These are phyloP conservation scores for Pseudoturritis turrita DNA, from an alignment of 345 rosid genomes.

Conservation along the genomic window DNA sequence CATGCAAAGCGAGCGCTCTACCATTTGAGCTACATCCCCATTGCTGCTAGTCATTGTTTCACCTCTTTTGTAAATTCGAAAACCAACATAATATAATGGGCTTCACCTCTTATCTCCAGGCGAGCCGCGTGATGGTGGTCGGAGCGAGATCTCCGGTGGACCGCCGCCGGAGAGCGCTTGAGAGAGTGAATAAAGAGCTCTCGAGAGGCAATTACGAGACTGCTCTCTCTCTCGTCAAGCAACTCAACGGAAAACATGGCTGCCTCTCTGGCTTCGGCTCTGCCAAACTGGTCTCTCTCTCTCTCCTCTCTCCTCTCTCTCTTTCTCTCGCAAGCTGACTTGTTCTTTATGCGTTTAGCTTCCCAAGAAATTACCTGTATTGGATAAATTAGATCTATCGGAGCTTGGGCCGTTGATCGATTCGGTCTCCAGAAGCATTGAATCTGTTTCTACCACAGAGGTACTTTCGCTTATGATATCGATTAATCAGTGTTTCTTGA, in stretches of 20 bases:
- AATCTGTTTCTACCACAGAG: constrained; percentile 29
- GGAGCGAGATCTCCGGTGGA: constrained; percentile 16
- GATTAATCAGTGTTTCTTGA: too few relatives aligned
- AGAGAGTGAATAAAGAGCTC: constrained; percentile 46
- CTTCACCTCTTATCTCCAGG: constrained; percentile 11
- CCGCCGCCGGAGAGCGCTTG: constrained; percentile 38
- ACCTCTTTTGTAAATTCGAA: not conserved
- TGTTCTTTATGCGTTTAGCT: constrained; percentile 30
- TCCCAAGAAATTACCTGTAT: constrained; percentile 32
- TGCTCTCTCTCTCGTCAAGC: constrained; percentile 47
- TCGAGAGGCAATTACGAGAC: constrained; percentile 33
- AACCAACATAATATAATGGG: not conserved
- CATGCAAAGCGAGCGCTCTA: constrained; percentile 95
- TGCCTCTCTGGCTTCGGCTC: constrained; percentile 49
- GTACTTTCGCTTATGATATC: constrained; percentile 15
- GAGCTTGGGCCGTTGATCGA: constrained; percentile 29
- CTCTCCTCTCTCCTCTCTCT: not conserved
- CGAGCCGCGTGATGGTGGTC: not conserved
- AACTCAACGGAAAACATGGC: constrained; percentile 40
- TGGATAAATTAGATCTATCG: constrained; percentile 29
- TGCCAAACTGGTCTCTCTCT: constrained; percentile 37
- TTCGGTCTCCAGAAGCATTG: constrained; percentile 32
- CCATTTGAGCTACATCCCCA: constrained; percentile 56
- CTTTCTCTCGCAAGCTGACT: not conserved
- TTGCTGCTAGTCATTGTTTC: rapidly evolving